phyloP scores from a whole-genome alignment of 1,139 yeast species.

The Debaryomyces udenii region DNA sequence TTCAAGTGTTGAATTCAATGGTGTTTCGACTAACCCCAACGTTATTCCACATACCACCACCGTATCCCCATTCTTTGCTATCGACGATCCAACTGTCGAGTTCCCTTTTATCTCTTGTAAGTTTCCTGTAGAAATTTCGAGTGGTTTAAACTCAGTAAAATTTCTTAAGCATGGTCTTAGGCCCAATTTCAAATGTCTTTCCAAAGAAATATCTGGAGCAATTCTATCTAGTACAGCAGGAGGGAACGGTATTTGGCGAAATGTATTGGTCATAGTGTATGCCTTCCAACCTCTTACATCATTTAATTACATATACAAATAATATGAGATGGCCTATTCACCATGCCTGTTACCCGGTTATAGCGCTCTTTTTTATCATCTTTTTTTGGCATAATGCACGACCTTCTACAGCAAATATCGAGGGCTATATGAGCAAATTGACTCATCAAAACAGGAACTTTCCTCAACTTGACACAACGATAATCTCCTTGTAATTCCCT shows the following conservation, averaged over 20 bases:
- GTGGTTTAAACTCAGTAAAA: conserved; percentile 70
- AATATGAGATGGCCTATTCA: too few species aligned
- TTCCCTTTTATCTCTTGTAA: conserved; percentile 31
- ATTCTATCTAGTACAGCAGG: conserved; percentile 83
- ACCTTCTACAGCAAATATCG: too few species aligned
- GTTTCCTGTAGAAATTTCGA: conserved; percentile 37
- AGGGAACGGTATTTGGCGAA: conserved; percentile 60
- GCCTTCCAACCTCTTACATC: too few species aligned
- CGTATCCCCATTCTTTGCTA: conserved; percentile 74
- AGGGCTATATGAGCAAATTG: too few species aligned
- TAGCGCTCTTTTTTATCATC: too few species aligned
- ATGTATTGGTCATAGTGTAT: conserved; percentile 17
- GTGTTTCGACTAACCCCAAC: conserved; percentile 65
- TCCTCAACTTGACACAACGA: too few species aligned
- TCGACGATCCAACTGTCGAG: conserved; percentile 69
- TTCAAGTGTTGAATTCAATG: conserved; percentile 31
- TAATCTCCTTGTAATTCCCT: too few species aligned
- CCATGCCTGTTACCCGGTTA: too few species aligned
- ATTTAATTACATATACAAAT: too few species aligned
- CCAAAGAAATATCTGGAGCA: conserved; percentile 82
- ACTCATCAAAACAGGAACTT: too few species aligned
- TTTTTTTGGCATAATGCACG: too few species aligned
- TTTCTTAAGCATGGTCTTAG: conserved; percentile 73
- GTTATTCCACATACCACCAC: conserved; percentile 75
- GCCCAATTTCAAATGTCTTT: conserved; percentile 74